Evolutionary conservation across 2,329 filamentous ascomycete species (phyloP), one percentile per base, ranked within the genome.

Genomic region (Verticillium albo-atrum): DNA sequence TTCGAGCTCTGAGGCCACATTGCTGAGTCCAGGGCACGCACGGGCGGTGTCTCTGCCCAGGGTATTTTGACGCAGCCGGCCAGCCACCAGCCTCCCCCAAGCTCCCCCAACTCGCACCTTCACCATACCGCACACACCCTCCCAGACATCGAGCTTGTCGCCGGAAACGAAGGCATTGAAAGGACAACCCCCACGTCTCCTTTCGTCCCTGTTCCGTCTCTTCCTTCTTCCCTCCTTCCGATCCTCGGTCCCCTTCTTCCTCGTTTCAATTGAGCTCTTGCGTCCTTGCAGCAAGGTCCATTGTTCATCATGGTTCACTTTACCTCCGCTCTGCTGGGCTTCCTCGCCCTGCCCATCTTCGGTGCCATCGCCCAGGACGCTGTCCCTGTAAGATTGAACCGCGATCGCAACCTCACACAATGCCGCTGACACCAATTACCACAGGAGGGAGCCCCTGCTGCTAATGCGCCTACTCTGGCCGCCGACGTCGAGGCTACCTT

Each of bases 261-360:
- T 47, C 42, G 20, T 12, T 47, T 23, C 20, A 23, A 25, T 47
- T 23, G 6, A 47, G 20, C 42, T n/a, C n/a, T 47, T n/a, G n/a
- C 10, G 17, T 23, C 42, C 7, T 5, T 25, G 42, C 20, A 47
- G n/a, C 42, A 25, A 47, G 42, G 42, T 9, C 42, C 20, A 9
- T 47, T 23, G 55, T 62, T 62, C 74, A 79, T 72, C 72, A 95
- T 95, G 91, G 85, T 88, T 77, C 85, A 84, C 71, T 82, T 91
- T 76, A 88, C 87, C 77, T 82, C 90, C 70, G 85, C 90, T 68
- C 81, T 89, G 61, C 78, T 94, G 68, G 87, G 88, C 67, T 77
- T 93, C 63, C 79, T 92, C 75, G 89, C 89, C 63, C 78, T 91
- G 68, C 84, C 86, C 73, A 82, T 88, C 66, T 78, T 89, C 65